These are phyloP conservation scores for Megacollybia marginata DNA, from an alignment of 768 basidiomycete species.

Conservation along the genomic window DNA sequence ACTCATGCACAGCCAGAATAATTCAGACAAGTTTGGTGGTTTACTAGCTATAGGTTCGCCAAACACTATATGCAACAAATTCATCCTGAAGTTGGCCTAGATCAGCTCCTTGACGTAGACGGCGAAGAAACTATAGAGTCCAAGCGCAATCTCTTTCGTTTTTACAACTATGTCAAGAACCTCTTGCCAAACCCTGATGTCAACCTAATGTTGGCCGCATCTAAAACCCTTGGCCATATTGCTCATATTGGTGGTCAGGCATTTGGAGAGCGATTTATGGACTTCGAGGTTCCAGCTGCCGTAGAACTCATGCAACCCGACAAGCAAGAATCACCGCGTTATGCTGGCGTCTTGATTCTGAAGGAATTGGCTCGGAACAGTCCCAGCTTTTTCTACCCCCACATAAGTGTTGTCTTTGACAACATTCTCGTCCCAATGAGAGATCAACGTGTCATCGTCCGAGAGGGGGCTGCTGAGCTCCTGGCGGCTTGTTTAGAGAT, in stretches of 20 bases:
- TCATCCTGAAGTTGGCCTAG: slow-evolving; percentile 22
- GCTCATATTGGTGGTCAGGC: slow-evolving; percentile 75
- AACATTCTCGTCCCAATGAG: slow-evolving; percentile 88
- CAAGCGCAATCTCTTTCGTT: slow-evolving; percentile 73
- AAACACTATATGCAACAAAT: background rate
- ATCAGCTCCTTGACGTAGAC: slow-evolving; percentile 70
- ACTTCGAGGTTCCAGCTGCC: slow-evolving; percentile 79
- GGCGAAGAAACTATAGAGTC: slow-evolving; percentile 78
- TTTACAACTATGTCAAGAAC: slow-evolving; percentile 90
- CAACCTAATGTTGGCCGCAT: slow-evolving; percentile 89
- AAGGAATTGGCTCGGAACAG: slow-evolving; percentile 91
- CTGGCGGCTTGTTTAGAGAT: slow-evolving; percentile 92
- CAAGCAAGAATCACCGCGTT: slow-evolving; percentile 77
- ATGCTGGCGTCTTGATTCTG: slow-evolving; percentile 89
- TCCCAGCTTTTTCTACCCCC: slow-evolving; percentile 79
- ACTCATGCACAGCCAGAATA: slow-evolving; percentile 75
- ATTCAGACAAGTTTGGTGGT: slow-evolving; percentile 78
- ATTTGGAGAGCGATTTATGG: slow-evolving; percentile 86
- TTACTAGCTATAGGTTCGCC: slow-evolving; percentile 77
- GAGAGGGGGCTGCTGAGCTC: slow-evolving; percentile 90
- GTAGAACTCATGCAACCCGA: slow-evolving; percentile 76
- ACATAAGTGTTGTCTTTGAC: slow-evolving; percentile 84
- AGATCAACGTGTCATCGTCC: slow-evolving; percentile 82
- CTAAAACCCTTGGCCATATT: slow-evolving; percentile 87
- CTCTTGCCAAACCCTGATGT: slow-evolving; percentile 88